A percentile compares a stretch with the other conserved stretches of the same genome.
Evolutionary conservation across 495 filamentous ascomycete genomes (phyloP).

Genomic region (Daldinia caldariorum): DNA sequence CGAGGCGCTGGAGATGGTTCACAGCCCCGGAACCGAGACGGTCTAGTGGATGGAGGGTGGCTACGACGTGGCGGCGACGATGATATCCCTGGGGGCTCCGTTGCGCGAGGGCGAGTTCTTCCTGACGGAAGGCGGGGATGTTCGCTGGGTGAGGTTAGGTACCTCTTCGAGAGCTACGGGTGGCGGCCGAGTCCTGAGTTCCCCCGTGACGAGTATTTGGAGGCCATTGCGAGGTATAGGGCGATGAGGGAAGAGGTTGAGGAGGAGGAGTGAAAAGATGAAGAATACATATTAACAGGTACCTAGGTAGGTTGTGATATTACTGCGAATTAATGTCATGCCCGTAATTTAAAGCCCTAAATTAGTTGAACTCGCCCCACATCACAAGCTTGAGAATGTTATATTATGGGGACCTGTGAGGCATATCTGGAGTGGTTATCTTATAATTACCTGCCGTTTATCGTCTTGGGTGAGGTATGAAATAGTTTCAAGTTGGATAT

Average conservation of each 20-base stretch:
- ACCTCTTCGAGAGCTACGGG: background rate
- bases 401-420: no score
- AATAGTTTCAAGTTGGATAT: no score
- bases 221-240: background rate
- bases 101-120: background rate
- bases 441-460: no score
- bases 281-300: no score
- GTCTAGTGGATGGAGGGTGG: background rate
- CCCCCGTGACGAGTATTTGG: slow-evolving; percentile 4
- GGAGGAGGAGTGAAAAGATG: no score
- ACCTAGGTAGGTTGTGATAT: no score
- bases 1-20: background rate
- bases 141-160: background rate
- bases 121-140: background rate
- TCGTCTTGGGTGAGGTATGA: no score
- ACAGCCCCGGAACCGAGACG: background rate
- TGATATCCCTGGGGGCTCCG: background rate
- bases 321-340: no score
- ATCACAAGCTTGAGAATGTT: no score
- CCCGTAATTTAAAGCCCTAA: no score
- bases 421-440: no score
- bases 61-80: background rate
- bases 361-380: no score
- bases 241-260: background rate
- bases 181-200: background rate